These are phyloP conservation scores for Nosema muscidifuracis DNA, from an alignment of 371 early-diverging fungal species.

Conservation along the genomic window DNA sequence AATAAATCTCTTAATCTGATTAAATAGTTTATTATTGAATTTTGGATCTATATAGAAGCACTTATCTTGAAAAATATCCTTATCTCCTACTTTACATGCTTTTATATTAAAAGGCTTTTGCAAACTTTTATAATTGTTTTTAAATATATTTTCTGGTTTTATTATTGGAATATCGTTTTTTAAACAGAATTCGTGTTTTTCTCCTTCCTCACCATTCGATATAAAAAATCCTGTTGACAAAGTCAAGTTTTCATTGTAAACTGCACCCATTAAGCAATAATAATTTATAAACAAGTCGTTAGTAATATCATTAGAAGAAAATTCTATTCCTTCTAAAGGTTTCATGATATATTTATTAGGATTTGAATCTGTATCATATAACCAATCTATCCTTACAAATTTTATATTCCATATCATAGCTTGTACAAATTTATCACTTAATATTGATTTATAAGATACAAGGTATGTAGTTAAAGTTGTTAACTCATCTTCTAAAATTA, in stretches of 20 bases:
- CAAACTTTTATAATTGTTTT: slow-evolving; percentile 32
- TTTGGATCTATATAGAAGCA: slow-evolving; percentile 55
- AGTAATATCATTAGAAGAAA: slow-evolving; percentile 55
- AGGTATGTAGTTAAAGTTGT: slow-evolving; percentile 51
- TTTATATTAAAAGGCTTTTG: slow-evolving; percentile 35
- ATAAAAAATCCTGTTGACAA: slow-evolving; percentile 59
- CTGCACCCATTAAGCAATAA: slow-evolving; percentile 51
- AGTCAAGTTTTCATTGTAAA: slow-evolving; percentile 36
- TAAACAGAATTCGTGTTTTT: slow-evolving; percentile 52
- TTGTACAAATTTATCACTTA: slow-evolving; percentile 60
- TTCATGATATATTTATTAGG: slow-evolving; percentile 37
- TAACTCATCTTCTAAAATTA: slow-evolving; percentile 28
- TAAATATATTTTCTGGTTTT: slow-evolving; percentile 48
- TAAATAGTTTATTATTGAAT: slow-evolving; percentile 45
- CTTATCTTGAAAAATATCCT: slow-evolving; percentile 56
- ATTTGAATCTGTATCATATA: slow-evolving; percentile 45
- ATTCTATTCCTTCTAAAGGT: slow-evolving; percentile 53
- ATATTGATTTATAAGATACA: slow-evolving; percentile 50
- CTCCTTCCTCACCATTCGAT: slow-evolving; percentile 3
- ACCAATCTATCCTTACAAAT: slow-evolving; percentile 51
- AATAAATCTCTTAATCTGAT: slow-evolving; percentile 51
- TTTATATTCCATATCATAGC: slow-evolving; percentile 60
- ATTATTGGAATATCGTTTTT: slow-evolving; percentile 60
- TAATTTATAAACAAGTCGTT: slow-evolving; percentile 60
- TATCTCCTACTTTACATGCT: slow-evolving; percentile 9